These are phyloP conservation scores for Scortechinia acanthostroma DNA, from an alignment of 2,329 filamentous ascomycete genomes.

Conservation along the genomic window DNA sequence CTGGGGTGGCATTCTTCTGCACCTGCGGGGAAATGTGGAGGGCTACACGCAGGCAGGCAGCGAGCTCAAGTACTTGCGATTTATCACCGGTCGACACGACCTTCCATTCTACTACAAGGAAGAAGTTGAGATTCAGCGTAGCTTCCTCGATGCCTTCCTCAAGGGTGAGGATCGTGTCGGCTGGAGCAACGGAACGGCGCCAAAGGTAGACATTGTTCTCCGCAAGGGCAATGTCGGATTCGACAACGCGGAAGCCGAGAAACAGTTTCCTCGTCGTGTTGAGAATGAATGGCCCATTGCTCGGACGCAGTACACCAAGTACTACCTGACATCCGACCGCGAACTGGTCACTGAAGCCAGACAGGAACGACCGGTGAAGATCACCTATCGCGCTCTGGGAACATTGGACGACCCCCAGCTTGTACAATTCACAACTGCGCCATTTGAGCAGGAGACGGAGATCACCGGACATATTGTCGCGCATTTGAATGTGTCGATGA, in stretches of 20 bases:
- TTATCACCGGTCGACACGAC: constrained; percentile 66
- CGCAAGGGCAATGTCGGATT: constrained; percentile 62
- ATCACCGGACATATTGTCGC: constrained; percentile 64
- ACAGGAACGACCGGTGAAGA: constrained; percentile 20
- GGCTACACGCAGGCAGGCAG: constrained; percentile 59
- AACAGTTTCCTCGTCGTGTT: constrained; percentile 39
- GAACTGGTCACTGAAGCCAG: constrained; percentile 21
- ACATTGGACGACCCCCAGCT: constrained; percentile 41
- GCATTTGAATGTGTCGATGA: constrained; percentile 57
- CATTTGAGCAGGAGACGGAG: constrained; percentile 58
- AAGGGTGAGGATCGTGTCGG: constrained; percentile 57
- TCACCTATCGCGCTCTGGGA: constrained; percentile 53
- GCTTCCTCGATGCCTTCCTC: constrained; percentile 66
- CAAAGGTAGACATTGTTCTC: constrained; percentile 52
- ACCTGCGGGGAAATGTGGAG: constrained; percentile 63
- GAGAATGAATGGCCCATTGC: constrained; percentile 64
- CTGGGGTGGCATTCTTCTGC: constrained; percentile 65
- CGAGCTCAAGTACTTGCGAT: constrained; percentile 60
- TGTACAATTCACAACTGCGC: constrained; percentile 46
- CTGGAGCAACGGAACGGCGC: constrained; percentile 52
- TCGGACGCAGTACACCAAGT: constrained; percentile 55
- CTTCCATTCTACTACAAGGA: constrained; percentile 67
- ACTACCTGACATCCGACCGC: constrained; percentile 41
- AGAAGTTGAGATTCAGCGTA: constrained; percentile 59
- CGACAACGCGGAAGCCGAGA: constrained; percentile 56